A percentile compares a stretch with the other conserved stretches of the same genome.
These are phyloP conservation scores for Theobroma cacao DNA, from an alignment of 345 rosid genomes.

Conservation along the genomic window DNA sequence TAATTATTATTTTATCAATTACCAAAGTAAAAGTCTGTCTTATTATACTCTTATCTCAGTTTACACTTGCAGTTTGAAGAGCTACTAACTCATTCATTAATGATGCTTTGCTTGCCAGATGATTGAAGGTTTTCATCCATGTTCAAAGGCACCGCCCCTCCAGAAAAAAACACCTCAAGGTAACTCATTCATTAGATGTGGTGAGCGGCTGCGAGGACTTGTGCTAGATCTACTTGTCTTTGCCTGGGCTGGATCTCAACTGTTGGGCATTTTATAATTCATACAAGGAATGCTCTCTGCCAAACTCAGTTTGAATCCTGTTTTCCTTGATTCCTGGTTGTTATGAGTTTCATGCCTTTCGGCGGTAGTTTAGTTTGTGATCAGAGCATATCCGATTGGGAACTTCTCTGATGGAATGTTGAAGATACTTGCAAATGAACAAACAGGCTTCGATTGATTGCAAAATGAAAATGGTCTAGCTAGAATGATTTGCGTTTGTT, in stretches of 20 bases:
- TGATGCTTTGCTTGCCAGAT: not conserved
- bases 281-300: too few relatives aligned
- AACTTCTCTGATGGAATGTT: not conserved
- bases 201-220: not conserved
- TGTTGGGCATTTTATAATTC: too few relatives aligned
- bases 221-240: not conserved
- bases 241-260: not conserved
- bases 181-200: too few relatives aligned
- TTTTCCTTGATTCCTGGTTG: not conserved
- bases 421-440: not conserved
- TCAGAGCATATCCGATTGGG: not conserved
- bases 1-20: not conserved
- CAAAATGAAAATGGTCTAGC: not conserved
- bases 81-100: not conserved
- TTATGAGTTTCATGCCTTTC: not conserved
- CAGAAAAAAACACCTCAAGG: too few relatives aligned
- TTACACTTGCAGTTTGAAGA: too few relatives aligned
- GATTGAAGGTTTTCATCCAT: not conserved
- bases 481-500: not conserved
- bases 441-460: not conserved
- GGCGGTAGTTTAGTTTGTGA: too few relatives aligned
- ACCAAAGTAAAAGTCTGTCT: not conserved
- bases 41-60: not conserved
- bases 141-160: not conserved
- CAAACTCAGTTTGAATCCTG: not conserved